Conservation (phyloP, 495 filamentous ascomycete genomes). For the Penicillium herquei region DNA sequence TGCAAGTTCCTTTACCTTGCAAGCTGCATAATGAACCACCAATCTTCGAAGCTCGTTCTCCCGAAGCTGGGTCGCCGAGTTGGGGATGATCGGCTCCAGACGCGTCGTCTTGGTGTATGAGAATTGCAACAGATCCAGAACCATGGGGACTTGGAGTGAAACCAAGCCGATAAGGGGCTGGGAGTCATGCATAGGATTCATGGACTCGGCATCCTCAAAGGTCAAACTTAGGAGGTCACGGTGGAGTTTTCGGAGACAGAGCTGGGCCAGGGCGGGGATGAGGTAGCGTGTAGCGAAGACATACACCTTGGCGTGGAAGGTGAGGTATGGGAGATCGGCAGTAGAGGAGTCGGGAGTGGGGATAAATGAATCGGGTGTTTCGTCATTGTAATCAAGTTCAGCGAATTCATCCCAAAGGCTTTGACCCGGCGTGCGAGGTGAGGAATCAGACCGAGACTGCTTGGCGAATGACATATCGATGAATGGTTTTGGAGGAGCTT, state of each 20-base stretch:
- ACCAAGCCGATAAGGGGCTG: slow-evolving; percentile 20
- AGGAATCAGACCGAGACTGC: slow-evolving; percentile 26
- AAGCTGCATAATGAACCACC: slow-evolving; percentile 45
- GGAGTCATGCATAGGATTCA: slow-evolving; percentile 13
- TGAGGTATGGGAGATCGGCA: slow-evolving; percentile 37
- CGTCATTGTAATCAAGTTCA: slow-evolving; percentile 35
- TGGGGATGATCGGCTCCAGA: slow-evolving; percentile 42
- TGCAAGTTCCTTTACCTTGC: slow-evolving; percentile 43
- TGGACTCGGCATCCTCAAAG: slow-evolving; percentile 17
- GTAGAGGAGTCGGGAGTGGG: neutral
- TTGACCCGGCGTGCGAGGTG: slow-evolving; percentile 31
- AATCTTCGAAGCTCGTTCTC: slow-evolving; percentile 46
- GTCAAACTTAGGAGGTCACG: slow-evolving; percentile 32
- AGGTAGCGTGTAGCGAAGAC: slow-evolving; percentile 47
- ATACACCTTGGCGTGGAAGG: slow-evolving; percentile 49
- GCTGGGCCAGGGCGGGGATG: slow-evolving; percentile 43
- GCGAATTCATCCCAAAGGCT: slow-evolving; percentile 45
- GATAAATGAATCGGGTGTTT: slow-evolving; percentile 5
- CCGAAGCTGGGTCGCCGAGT: slow-evolving; percentile 44
- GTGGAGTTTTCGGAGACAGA: slow-evolving; percentile 45
- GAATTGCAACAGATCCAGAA: slow-evolving; percentile 43
- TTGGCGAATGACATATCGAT: slow-evolving; percentile 47
- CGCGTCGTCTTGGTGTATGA: slow-evolving; percentile 44
- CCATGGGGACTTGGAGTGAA: slow-evolving; percentile 31
- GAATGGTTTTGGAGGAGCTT: slow-evolving; percentile 23